These are phyloP conservation scores for Thraustotheca clavata DNA, from an alignment of 352 stramenopile species.

Conservation along the genomic window DNA sequence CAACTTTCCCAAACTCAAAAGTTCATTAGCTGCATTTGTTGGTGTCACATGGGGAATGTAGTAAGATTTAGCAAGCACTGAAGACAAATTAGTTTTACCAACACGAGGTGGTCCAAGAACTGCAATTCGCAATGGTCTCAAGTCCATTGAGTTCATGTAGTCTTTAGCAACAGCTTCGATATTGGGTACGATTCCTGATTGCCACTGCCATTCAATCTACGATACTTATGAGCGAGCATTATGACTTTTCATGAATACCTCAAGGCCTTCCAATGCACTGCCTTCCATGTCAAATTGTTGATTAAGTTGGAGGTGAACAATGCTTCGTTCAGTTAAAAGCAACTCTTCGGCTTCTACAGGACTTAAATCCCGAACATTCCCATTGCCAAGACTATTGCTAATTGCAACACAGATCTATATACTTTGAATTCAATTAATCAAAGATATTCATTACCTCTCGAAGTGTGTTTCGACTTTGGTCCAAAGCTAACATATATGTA, in stretches of 20 bases:
- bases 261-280: constrained; percentile 21
- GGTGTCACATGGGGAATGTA: constrained; percentile 57
- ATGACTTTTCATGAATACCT: not conserved
- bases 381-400: constrained; percentile 3
- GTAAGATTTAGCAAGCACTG: constrained; percentile 53
- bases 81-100: constrained; percentile 53
- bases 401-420: constrained; percentile 16
- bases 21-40: constrained; percentile 35
- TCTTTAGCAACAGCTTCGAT: constrained; percentile 58
- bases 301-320: constrained; percentile 60
- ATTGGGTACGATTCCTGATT: constrained; percentile 49
- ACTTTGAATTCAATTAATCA: not conserved
- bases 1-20: constrained; percentile 25
- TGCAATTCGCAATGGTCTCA: constrained; percentile 60
- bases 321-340: not conserved
- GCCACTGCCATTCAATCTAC: constrained; percentile 42
- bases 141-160: constrained; percentile 63
- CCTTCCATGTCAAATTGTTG: constrained; percentile 48
- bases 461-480: constrained; percentile 44
- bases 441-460: constrained; percentile 32
- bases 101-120: constrained; percentile 54
- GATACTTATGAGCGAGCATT: not conserved
- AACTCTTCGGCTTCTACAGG: constrained; percentile 10
- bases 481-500: constrained; percentile 58
- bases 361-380: not conserved